Conservation (phyloP, 352 stramenopile species). For the Phytophthora agathidicida region DNA sequence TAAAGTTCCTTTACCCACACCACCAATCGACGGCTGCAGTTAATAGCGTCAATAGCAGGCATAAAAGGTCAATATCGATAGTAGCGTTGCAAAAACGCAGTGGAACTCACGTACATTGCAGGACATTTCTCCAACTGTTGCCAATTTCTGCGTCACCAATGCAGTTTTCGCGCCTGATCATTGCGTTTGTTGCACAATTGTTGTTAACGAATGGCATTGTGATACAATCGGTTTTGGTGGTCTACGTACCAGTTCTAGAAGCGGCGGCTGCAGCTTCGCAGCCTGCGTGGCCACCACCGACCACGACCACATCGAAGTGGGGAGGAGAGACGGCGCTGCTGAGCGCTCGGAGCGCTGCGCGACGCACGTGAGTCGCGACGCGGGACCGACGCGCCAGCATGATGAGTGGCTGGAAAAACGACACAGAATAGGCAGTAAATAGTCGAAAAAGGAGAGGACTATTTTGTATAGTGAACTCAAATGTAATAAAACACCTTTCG, state of each 20-base stretch:
- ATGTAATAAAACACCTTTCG: neutral
- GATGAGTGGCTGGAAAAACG: constrained; percentile 29
- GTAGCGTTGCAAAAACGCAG: neutral
- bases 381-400: constrained; percentile 23
- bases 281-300: constrained; percentile 64
- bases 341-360: constrained; percentile 18
- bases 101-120: constrained; percentile 91
- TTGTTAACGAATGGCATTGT: neutral
- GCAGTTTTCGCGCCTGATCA: constrained; percentile 93
- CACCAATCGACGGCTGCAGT: constrained; percentile 94
- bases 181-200: constrained; percentile 3
- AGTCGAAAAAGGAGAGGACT: neutral
- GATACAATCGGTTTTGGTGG: neutral
- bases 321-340: constrained; percentile 11
- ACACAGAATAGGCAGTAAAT: too few species aligned
- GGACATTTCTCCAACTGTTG: constrained; percentile 97
- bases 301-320: constrained; percentile 63
- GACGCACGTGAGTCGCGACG: constrained; percentile 10
- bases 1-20: constrained; percentile 98
- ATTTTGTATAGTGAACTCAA: neutral
- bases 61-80: constrained; percentile 1
- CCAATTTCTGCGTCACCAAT: constrained; percentile 95
- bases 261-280: constrained; percentile 64
- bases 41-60: constrained; percentile 2
- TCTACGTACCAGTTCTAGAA: constrained; percentile 53